Evolutionary conservation across 108 stramenopile genomes (phyloP), one percentile per base, ranked within the genome.

Genomic region (Skeletonema tropicum): DNA sequence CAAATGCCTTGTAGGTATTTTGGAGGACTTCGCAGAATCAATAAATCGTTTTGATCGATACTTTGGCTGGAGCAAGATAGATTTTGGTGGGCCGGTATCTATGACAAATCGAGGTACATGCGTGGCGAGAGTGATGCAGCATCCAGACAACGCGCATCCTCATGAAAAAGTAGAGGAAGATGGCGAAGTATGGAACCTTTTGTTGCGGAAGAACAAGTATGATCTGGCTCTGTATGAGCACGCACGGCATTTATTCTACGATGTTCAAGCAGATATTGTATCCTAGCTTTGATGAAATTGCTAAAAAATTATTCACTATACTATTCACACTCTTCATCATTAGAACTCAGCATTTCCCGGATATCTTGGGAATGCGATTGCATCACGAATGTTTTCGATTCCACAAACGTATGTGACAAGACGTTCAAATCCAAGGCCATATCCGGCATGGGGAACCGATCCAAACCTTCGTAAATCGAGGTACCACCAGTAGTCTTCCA

Each of bases 341-440:
- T 88, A 99, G 71, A 99, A 98, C 83, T 96, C 94, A 10, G 98
- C 98, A 80, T 92, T 92, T 29, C 99, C 99, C 2, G 98, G 97
- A 75, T 90, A 97, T 23, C 99, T 88, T 25, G 99, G 99, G 77
- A 96, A 98, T 13, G 99, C 97, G 74, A 98, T 97, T 2, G 98
- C 97, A 46, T 99, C 99, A 38, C 98, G 88, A 70, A 99, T 99
- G 75, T 99, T 99, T 63, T 99, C 98, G 42, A 99, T 92, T 45
- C 98, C 98, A 29, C 95, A 94, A 2, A 98, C 94, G 70, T 98
- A 99, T 31, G 93, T 94, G 11, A 99, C 97, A n/a, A 99, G 84
- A 36, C 99, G 87, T 79, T 99, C 99, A 82, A 99, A 99, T 13
- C 99, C 99, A 32, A 99, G 89, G 12, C 99, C 99, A 73, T 98